Evolutionary conservation across 2,329 filamentous ascomycete genomes (phyloP).

Genomic region (Beauveria sp.): DNA sequence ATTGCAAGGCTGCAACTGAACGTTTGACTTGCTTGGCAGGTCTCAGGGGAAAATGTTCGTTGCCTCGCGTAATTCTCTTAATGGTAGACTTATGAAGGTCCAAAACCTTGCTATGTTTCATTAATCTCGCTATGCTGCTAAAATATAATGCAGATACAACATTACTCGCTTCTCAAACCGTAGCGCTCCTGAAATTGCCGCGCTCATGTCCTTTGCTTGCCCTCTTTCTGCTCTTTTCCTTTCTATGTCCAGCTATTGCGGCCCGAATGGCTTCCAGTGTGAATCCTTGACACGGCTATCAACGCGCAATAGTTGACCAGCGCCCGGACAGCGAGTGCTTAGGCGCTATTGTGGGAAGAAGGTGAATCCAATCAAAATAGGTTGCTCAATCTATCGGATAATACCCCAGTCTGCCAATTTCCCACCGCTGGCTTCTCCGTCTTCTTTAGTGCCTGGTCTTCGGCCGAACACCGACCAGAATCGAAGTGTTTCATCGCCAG

Average conservation of each 20-base stretch:
- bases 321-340: background rate
- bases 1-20: background rate
- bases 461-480: slow-evolving; percentile 97
- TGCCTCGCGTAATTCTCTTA: background rate
- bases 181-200: background rate
- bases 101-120: background rate
- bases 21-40: background rate
- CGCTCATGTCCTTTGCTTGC: background rate
- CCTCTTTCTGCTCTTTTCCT: background rate
- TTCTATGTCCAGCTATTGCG: background rate
- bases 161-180: slow-evolving; percentile 2
- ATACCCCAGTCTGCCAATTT: slow-evolving; percentile 73
- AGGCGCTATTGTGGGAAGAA: too few species aligned
- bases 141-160: slow-evolving; percentile 7
- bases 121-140: slow-evolving; percentile 10
- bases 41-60: background rate
- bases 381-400: slow-evolving; percentile 50
- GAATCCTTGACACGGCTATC: too few species aligned
- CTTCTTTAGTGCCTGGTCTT: slow-evolving; percentile 64
- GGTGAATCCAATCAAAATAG: background rate
- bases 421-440: slow-evolving; percentile 52
- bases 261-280: too few species aligned
- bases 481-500: slow-evolving; percentile 88
- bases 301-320: background rate
- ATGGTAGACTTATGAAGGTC: background rate